phyloP scores from a whole-genome alignment of 306 rosid genomes.

The Rubus idaeus region DNA sequence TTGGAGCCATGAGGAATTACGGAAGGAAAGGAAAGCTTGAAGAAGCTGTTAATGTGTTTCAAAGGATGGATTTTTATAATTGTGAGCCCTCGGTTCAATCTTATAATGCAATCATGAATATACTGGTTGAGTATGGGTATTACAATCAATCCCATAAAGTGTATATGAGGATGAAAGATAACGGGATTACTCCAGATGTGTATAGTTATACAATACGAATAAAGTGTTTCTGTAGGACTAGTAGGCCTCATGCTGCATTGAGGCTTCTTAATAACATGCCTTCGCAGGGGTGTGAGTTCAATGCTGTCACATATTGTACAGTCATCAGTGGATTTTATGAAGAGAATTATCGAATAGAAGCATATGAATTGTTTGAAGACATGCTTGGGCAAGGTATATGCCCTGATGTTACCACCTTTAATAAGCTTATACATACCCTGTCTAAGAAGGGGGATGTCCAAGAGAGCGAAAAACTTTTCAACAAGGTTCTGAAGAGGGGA shows the following conservation, averaged over 20 bases:
- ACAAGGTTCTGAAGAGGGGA: slow-evolving; percentile 82
- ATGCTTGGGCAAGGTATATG: slow-evolving; percentile 58
- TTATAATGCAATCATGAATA: slow-evolving; percentile 73
- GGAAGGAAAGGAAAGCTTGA: slow-evolving; percentile 80
- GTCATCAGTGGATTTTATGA: slow-evolving; percentile 74
- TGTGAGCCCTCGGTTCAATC: slow-evolving; percentile 77
- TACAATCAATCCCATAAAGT: slow-evolving; percentile 75
- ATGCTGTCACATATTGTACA: slow-evolving; percentile 77
- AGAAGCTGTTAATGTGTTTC: slow-evolving; percentile 76
- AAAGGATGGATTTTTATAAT: slow-evolving; percentile 77
- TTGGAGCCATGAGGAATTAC: slow-evolving; percentile 68
- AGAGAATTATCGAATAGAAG: slow-evolving; percentile 36
- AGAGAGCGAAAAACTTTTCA: slow-evolving; percentile 66
- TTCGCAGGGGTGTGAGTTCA: slow-evolving; percentile 57
- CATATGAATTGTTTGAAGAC: slow-evolving; percentile 60
- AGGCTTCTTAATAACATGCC: slow-evolving; percentile 79
- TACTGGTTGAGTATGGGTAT: slow-evolving; percentile 59
- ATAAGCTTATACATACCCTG: slow-evolving; percentile 76
- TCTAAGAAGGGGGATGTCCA: slow-evolving; percentile 65
- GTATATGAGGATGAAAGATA: slow-evolving; percentile 73
- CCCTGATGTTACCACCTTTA: slow-evolving; percentile 65
- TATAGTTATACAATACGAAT: slow-evolving; percentile 77
- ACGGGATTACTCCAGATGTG: slow-evolving; percentile 66
- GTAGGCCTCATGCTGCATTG: slow-evolving; percentile 68
- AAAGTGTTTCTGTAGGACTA: slow-evolving; percentile 73